phyloP scores from a whole-genome alignment of 768 basidiomycete genomes.

The Exidia glandulosa region DNA sequence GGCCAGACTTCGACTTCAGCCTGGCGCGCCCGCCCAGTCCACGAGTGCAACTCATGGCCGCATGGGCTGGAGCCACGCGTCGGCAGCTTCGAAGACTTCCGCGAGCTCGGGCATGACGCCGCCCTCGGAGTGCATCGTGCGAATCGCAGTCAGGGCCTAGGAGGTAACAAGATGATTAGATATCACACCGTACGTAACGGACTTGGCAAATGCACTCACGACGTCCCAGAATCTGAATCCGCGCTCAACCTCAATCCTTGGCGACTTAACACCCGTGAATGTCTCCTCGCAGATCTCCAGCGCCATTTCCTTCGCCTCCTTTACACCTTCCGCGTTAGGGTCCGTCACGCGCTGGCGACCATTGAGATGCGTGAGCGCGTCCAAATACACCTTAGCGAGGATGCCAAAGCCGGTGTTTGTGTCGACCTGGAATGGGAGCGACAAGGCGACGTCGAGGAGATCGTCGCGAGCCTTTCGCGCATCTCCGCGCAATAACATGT shows the following conservation, averaged over 20 bases:
- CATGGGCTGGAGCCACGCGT: conserved; percentile 90
- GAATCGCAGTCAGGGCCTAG: conserved; percentile 78
- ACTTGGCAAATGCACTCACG: conserved; percentile 47
- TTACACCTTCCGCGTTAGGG: conserved; percentile 66
- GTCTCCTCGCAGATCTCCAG: conserved; percentile 89
- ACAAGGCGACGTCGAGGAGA: conserved; percentile 81
- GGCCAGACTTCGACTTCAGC: neutral
- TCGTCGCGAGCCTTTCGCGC: conserved; percentile 83
- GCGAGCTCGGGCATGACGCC: conserved; percentile 78
- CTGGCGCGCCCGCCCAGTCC: neutral
- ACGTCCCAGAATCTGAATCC: conserved; percentile 99
- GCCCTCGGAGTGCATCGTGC: conserved; percentile 75
- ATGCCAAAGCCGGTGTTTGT: conserved; percentile 98
- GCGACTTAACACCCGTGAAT: conserved; percentile 77
- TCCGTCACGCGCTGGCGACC: conserved; percentile 66
- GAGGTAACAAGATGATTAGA: neutral
- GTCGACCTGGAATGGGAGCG: conserved; percentile 89
- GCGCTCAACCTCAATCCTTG: conserved; percentile 82
- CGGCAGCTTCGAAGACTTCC: conserved; percentile 92
- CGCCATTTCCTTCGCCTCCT: conserved; percentile 75
- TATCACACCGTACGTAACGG: conserved; percentile 2
- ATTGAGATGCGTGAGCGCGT: conserved; percentile 83
- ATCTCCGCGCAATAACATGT: conserved; percentile 86
- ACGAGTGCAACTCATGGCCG: conserved; percentile 59
- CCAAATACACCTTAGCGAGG: conserved; percentile 91